Conservation (phyloP, 768 basidiomycete species). For the Hygrocybe punicea region DNA sequence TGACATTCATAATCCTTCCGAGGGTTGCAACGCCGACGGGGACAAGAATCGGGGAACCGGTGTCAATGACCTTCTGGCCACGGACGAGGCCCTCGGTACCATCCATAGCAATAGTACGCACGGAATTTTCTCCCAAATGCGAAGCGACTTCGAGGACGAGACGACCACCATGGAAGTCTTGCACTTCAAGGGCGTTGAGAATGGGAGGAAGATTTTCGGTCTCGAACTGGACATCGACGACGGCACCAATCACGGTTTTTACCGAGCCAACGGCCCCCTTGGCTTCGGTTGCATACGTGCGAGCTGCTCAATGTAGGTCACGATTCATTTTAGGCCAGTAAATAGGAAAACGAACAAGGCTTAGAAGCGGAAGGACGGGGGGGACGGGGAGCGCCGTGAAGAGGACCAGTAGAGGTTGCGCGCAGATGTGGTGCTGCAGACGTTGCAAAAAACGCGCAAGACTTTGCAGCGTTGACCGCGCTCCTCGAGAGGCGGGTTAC, state of each 20-base stretch:
- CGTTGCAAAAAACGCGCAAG: constrained; percentile 78
- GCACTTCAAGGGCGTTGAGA: constrained; percentile 97
- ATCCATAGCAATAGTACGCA: constrained; percentile 99
- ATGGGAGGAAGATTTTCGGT: constrained; percentile 93
- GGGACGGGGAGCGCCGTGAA: constrained; percentile 50
- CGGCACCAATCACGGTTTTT: constrained; percentile 99
- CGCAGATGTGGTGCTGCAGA: constrained; percentile 52
- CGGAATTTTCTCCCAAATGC: constrained; percentile 98
- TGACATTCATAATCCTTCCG: constrained; percentile 99
- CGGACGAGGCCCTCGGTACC: constrained; percentile 99
- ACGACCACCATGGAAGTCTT: constrained; percentile 89
- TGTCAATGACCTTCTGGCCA: constrained; percentile 95
- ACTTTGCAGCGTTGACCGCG: constrained; percentile 71
- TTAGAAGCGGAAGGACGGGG: constrained; percentile 46
- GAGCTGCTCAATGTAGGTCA: constrained; percentile 44
- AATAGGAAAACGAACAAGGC: constrained; percentile 45
- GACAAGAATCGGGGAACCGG: constrained; percentile 92
- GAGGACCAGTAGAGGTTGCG: constrained; percentile 34
- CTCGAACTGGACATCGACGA: constrained; percentile 99
- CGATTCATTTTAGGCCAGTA: not conserved
- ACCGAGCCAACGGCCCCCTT: constrained; percentile 71
- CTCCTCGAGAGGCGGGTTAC: constrained; percentile 85
- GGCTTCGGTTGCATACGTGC: constrained; percentile 89
- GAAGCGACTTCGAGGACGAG: constrained; percentile 99
- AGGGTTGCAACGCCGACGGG: constrained; percentile 94